These are phyloP conservation scores for Malania oleifera DNA, from an alignment of 164 flowering plant species.

Conservation along the genomic window DNA sequence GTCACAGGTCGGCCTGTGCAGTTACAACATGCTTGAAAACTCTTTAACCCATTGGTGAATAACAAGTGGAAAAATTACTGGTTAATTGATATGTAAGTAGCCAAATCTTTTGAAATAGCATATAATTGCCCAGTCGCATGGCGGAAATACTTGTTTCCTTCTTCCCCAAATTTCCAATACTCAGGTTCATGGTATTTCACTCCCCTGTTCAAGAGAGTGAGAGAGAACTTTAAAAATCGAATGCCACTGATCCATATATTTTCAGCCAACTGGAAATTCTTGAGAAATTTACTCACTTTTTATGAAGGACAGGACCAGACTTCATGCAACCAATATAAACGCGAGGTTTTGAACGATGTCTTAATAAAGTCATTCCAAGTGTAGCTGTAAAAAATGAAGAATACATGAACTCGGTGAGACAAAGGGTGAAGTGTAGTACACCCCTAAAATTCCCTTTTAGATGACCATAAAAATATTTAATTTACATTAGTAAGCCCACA, in stretches of 20 bases:
- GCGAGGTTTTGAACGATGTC: slow-evolving; percentile 41
- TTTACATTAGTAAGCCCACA: too few relatives aligned
- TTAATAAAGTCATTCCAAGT: slow-evolving; percentile 42
- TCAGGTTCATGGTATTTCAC: slow-evolving; percentile 75
- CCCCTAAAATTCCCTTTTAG: too few relatives aligned
- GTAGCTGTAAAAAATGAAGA: slow-evolving; percentile 33
- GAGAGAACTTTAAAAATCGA: not conserved
- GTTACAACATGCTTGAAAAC: not conserved
- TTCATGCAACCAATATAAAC: slow-evolving; percentile 85
- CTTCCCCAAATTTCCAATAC: slow-evolving; percentile 72
- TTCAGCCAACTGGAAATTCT: not conserved
- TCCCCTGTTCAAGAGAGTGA: slow-evolving; percentile 33
- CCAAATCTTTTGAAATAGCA: slow-evolving; percentile 66
- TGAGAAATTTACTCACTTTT: slow-evolving; percentile 36
- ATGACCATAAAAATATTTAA: too few relatives aligned
- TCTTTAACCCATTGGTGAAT: not conserved
- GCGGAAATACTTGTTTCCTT: slow-evolving; percentile 64
- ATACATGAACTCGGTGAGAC: not conserved
- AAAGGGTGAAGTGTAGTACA: not conserved
- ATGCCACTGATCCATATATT: not conserved
- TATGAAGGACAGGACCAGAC: slow-evolving; percentile 71
- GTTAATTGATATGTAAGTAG: slow-evolving; percentile 52
- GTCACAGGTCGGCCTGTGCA: slow-evolving; percentile 1
- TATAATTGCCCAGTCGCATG: slow-evolving; percentile 84
- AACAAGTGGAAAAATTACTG: slow-evolving; percentile 36